Base-by-base conservation (phyloP, 2,329 filamentous ascomycete species). In the Calonectria hongkongensis region DNA sequence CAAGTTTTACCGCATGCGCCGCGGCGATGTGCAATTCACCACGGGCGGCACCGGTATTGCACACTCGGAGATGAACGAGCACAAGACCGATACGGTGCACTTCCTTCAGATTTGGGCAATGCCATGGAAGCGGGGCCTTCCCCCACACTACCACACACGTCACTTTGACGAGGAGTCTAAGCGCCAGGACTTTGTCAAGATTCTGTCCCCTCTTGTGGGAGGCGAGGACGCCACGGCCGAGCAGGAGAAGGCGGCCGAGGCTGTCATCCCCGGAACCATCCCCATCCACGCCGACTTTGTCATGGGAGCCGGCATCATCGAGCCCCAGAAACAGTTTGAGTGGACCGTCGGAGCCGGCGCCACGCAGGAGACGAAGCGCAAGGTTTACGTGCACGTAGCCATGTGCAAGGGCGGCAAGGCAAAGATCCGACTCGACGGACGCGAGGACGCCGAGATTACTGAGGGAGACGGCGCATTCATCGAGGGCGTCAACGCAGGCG, bases 31-130 rank as follows among this genome's bases (percentile, higher is more conserved):
- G 54, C 95, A 98, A 81, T 98, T 97, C 84, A 98, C 95, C 12
- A 95, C 93, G 16, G 95, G 94, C n/a, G 95, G 95, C 68, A 95
- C 91, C 6, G 92, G 92, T 79, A 91, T 98, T 79, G 91, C 94
- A 2, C 95, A 98, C 83, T 94, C 92, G 9, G 95, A 98, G 85
- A 92, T 93, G 85, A 97, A 96, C 84, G 92, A 97, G 84, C 92
- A 95, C 82, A 82, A 86, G 66, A 85, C 89, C 16, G 90, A 94
- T 54, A 91, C 93, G 28, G 93, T 95, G 15, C 95, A 97, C 82
- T 97, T 97, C 81, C 86, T 98, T 41, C 95, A 98, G 84, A 97
- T 98, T 79, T 98, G 95, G 95, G 94, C 93, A 1, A 87, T 94
- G 63, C 95, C 95, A 0, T 96, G 95, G 90, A 92, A 92, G 82